These are phyloP conservation scores for Myrmaecium sp. DNA, from an alignment of 2,329 filamentous ascomycete genomes.

Conservation along the genomic window DNA sequence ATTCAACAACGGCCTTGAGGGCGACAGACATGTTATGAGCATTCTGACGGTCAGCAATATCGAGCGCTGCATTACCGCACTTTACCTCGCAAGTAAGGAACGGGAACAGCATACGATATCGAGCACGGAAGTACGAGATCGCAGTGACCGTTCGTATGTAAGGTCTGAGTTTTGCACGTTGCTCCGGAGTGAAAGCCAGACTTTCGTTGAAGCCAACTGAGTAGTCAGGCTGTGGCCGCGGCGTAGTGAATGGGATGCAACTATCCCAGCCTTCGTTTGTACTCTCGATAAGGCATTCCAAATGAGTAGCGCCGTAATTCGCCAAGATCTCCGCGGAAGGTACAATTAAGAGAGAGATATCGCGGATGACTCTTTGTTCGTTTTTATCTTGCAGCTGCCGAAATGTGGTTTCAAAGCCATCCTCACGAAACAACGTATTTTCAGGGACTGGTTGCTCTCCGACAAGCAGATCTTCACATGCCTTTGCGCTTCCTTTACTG, in stretches of 20 bases:
- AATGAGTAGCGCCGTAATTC: neutral
- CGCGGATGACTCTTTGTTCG: slow-evolving; percentile 1
- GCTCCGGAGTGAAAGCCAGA: slow-evolving; percentile 25
- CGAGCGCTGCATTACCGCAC: slow-evolving; percentile 6
- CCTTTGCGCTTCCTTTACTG: slow-evolving; percentile 14
- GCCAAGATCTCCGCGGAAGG: slow-evolving; percentile 3
- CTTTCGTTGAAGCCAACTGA: slow-evolving; percentile 5
- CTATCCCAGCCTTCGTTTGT: slow-evolving; percentile 28
- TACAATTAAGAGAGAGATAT: slow-evolving; percentile 3
- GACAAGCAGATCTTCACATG: slow-evolving; percentile 16
- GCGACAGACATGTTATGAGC: slow-evolving; percentile 5
- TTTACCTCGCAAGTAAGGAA: slow-evolving; percentile 10
- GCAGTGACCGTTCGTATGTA: slow-evolving; percentile 1
- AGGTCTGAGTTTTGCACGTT: slow-evolving; percentile 22
- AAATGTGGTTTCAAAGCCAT: slow-evolving; percentile 19
- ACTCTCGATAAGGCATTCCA: slow-evolving; percentile 20
- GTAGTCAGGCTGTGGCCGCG: slow-evolving; percentile 18
- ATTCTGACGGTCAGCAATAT: slow-evolving; percentile 10
- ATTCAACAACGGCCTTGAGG: neutral
- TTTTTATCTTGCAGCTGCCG: neutral
- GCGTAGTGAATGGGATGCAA: slow-evolving; percentile 18
- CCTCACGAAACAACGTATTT: slow-evolving; percentile 21
- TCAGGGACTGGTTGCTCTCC: slow-evolving; percentile 14
- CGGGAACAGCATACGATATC: slow-evolving; percentile 9
- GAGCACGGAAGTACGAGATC: slow-evolving; percentile 7